Percentiles rank a stretch among this genome's conserved stretches.
phyloP scores from a whole-genome alignment of 345 rosid species.

The Rhizophora mangle region DNA sequence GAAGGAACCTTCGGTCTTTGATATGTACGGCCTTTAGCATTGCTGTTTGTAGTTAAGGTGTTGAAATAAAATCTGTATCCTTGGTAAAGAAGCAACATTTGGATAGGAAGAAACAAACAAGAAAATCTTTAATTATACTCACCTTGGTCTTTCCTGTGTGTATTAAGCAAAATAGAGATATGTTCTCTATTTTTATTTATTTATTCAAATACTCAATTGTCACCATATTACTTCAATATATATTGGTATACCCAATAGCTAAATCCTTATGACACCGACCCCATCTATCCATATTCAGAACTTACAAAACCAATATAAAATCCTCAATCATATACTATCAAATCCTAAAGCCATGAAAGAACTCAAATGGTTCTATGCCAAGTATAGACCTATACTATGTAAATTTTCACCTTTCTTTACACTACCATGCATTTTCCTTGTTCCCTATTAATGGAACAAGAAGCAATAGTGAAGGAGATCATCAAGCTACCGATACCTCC shows the following conservation, averaged over 20 bases:
- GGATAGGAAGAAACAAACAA: neutral
- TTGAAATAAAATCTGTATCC: conserved; percentile 3
- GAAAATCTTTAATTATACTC: neutral
- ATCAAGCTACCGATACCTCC: conserved; percentile 2
- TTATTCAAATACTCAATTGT: conserved; percentile 20
- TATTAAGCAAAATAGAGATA: neutral
- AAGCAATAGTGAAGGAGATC: conserved; percentile 30
- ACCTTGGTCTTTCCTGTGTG: neutral
- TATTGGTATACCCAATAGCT: conserved; percentile 37
- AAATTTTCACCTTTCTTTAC: conserved; percentile 41
- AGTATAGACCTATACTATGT: conserved; percentile 67
- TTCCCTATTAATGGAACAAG: conserved; percentile 17
- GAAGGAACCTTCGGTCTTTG: too few species aligned
- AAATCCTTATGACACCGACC: conserved; percentile 33
- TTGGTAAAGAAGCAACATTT: conserved; percentile 20
- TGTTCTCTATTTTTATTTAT: conserved; percentile 6
- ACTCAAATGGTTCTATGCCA: conserved; percentile 53
- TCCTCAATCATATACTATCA: conserved; percentile 56
- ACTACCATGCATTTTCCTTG: conserved; percentile 38
- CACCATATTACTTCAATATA: conserved; percentile 21
- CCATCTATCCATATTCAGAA: conserved; percentile 58
- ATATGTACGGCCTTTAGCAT: too few species aligned
- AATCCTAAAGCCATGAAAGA: conserved; percentile 57
- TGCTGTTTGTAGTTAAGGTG: neutral
- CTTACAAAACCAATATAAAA: conserved; percentile 86